Base-by-base conservation (phyloP, 208 protist genomes). In the Giardia muris region DNA sequence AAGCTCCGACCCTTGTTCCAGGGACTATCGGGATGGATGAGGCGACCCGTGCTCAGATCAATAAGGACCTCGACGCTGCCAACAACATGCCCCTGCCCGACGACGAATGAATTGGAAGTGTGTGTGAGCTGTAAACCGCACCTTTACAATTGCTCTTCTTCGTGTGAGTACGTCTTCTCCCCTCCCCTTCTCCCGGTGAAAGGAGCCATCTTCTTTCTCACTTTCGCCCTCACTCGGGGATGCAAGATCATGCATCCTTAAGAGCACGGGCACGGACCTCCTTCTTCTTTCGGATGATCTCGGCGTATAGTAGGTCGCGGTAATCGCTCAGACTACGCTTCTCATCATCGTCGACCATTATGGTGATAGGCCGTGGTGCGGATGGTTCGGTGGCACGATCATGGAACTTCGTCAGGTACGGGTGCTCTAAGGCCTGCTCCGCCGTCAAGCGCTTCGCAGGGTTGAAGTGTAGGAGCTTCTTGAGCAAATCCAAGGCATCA, bases 341-440 rank as follows among this genome's bases (percentile, higher is more conserved):
- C 86, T 86, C 44, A 86, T 93, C 96, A 47, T 94, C 93, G 48
- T 86, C 48, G 4, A 95, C 89, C 3, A 46, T 43, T 42, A 95
- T 89, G 43, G 92, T 94, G 43, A 96, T 95, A 47, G 92, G 67
- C 46, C 93, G 87, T 0, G 86, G 39, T 67, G 47, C 93, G 0
- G n/a, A n/a, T 87, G 95, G 94, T 93, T 96, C 96, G 0, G 96
- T 95, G 0, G 2, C 67, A 0, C 91, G 48, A 88, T 95, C 94
- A 92, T 96, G 95, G 92, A 96, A 96, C 67, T 95, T 94, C 0
- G 95, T 42, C 0, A 97, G 91, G 92, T 95, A 97, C 10, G 95
- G 95, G 90, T 96, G 95, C 0, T 46, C n/a, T 4, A 97, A 90
- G 0, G 95, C 96, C 42, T 96, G 47, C 67, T 94, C 93, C 0